These are phyloP conservation scores for Umbelopsis ramanniana DNA, from an alignment of 192 early-diverging fungal genomes.

Conservation along the genomic window DNA sequence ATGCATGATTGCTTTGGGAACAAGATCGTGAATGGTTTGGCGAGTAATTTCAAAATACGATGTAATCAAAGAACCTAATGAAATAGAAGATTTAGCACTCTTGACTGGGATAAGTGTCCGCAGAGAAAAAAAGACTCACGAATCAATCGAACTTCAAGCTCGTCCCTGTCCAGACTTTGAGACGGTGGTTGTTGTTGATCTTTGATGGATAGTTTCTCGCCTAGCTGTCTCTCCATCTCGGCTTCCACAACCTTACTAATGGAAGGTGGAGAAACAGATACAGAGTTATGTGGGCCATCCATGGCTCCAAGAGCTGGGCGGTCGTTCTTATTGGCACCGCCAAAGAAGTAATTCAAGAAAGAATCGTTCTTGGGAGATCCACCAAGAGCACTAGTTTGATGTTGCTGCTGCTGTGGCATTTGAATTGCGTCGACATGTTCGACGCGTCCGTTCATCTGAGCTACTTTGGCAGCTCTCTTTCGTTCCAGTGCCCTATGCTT, in stretches of 20 bases:
- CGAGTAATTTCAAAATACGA: conserved; percentile 82
- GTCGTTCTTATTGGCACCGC: conserved; percentile 45
- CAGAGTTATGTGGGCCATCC: conserved; percentile 28
- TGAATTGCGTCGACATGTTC: background rate
- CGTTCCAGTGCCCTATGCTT: conserved; percentile 56
- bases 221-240: conserved; percentile 38
- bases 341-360: conserved; percentile 52
- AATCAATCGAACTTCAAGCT: conserved; percentile 79
- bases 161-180: conserved; percentile 56
- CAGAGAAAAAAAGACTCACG: conserved; percentile 48
- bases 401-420: background rate
- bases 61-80: conserved; percentile 66
- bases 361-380: conserved; percentile 42
- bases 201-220: conserved; percentile 42
- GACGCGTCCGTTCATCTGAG: conserved; percentile 8
- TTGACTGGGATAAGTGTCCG: too few relatives aligned
- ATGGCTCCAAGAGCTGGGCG: conserved; percentile 37
- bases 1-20: conserved; percentile 86
- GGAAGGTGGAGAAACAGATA: conserved; percentile 37
- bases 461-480: conserved; percentile 19
- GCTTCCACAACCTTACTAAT: conserved; percentile 43
- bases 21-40: conserved; percentile 79
- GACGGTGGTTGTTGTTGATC: conserved; percentile 35
- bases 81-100: background rate
- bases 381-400: conserved; percentile 5